Percentiles rank a stretch among this genome's conserved stretches.
These are phyloP conservation scores for Leucosporidium scottii DNA, from an alignment of 768 basidiomycete species.

Conservation along the genomic window DNA sequence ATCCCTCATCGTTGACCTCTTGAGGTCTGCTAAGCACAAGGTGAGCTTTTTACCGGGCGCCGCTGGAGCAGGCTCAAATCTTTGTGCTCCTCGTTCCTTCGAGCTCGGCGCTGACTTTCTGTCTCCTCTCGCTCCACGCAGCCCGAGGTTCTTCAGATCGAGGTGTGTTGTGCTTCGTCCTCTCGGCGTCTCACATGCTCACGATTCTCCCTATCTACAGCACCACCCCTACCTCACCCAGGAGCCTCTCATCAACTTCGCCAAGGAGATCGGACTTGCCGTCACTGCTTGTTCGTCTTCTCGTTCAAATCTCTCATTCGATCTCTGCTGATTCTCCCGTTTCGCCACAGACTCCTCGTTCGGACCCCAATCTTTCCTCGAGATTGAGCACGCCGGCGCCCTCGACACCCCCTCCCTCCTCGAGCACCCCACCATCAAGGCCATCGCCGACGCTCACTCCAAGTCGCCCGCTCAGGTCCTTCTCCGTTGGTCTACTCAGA, in stretches of 20 bases:
- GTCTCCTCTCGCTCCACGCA: no score
- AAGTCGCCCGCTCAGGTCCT: conserved; percentile 58
- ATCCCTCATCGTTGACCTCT: conserved; percentile 62
- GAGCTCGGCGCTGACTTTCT: no score
- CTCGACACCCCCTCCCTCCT: conserved; percentile 33
- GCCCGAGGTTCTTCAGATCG: conserved; percentile 57
- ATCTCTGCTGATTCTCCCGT: conserved; percentile 38
- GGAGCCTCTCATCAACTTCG: no score
- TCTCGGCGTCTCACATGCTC: no score
- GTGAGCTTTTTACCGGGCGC: no score
- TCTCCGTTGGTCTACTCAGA: conserved; percentile 71
- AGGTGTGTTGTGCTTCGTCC: conserved; percentile 46
- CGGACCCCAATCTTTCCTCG: conserved; percentile 49
- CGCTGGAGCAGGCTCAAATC: no score
- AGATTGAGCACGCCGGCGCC: conserved; percentile 57
- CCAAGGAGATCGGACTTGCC: conserved; percentile 24
- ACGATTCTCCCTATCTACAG: conserved; percentile 30
- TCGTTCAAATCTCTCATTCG: no score
- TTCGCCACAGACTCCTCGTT: conserved; percentile 46
- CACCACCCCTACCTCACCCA: conserved; percentile 31
- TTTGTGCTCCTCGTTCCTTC: no score
- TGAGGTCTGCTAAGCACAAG: conserved; percentile 64
- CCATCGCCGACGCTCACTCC: conserved; percentile 20
- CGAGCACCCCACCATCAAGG: conserved; percentile 19
- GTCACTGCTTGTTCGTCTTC: conserved; percentile 57